A percentile compares a stretch with the other conserved stretches of the same genome.
These are phyloP conservation scores for Xanthoconium stramineum DNA, from an alignment of 768 basidiomycete genomes.

Conservation along the genomic window DNA sequence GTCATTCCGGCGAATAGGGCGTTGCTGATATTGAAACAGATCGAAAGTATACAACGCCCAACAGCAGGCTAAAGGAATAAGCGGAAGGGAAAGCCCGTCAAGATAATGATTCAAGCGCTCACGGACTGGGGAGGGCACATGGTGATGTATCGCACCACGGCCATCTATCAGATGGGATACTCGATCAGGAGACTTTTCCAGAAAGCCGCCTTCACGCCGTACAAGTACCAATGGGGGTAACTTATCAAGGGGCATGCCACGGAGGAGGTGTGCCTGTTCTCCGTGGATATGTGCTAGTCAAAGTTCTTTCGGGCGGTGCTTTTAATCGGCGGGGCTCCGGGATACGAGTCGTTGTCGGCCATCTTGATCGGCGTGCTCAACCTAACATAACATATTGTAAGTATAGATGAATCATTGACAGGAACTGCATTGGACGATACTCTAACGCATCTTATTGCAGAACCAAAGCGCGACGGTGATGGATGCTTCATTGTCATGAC, in stretches of 20 bases:
- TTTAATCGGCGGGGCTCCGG: background rate
- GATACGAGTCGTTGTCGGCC: background rate
- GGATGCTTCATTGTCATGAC: background rate
- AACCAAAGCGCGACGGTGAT: background rate
- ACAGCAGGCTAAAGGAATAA: constrained; percentile 3
- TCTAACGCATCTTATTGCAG: too few relatives aligned
- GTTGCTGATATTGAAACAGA: background rate
- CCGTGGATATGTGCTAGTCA: background rate
- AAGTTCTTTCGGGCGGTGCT: background rate
- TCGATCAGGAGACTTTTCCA: background rate
- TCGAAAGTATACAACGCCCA: background rate
- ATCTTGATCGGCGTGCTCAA: background rate
- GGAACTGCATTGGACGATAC: too few relatives aligned
- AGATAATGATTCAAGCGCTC: constrained; percentile 1
- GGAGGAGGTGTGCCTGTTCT: background rate
- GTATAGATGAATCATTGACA: background rate
- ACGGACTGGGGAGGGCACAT: background rate
- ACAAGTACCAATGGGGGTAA: constrained; percentile 9
- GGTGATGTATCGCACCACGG: background rate
- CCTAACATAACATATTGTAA: background rate
- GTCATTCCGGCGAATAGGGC: background rate
- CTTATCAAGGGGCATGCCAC: constrained; percentile 4
- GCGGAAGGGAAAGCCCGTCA: background rate
- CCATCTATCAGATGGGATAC: background rate
- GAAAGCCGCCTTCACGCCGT: background rate